These are phyloP conservation scores for Penicillium robsamsonii DNA, from an alignment of 495 filamentous ascomycete species.

Conservation along the genomic window DNA sequence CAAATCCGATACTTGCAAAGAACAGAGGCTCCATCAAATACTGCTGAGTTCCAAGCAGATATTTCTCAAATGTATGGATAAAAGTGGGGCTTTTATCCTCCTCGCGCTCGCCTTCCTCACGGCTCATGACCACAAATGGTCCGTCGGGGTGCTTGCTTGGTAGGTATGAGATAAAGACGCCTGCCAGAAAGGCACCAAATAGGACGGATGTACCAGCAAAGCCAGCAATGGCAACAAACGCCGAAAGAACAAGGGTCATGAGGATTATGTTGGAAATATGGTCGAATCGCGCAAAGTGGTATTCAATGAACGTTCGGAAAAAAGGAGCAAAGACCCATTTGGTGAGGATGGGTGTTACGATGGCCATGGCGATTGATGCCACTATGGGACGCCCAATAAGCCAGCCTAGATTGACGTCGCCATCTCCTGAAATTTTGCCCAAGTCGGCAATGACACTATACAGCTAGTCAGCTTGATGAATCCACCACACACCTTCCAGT, in stretches of 20 bases:
- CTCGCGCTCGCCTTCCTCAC: conserved; percentile 42
- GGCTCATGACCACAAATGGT: conserved; percentile 35
- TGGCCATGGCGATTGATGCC: conserved; percentile 55
- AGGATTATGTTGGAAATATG: conserved; percentile 37
- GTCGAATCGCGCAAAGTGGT: conserved; percentile 33
- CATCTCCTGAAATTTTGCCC: conserved; percentile 27
- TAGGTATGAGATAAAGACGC: conserved; percentile 53
- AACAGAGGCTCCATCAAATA: conserved; percentile 69
- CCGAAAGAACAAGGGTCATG: conserved; percentile 44
- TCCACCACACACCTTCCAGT: not conserved
- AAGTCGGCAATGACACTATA: conserved; percentile 49
- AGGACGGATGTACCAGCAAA: conserved; percentile 64
- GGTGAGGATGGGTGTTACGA: conserved; percentile 47
- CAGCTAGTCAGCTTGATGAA: conserved; percentile 2
- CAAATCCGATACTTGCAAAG: conserved; percentile 71
- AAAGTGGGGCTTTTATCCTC: conserved; percentile 37
- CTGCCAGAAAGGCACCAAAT: conserved; percentile 66
- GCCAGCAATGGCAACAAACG: conserved; percentile 49
- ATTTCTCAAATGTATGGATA: conserved; percentile 35
- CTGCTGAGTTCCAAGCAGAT: conserved; percentile 36
- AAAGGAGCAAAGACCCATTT: conserved; percentile 47
- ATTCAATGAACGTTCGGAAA: conserved; percentile 33
- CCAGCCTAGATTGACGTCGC: conserved; percentile 36
- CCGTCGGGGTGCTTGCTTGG: conserved; percentile 34
- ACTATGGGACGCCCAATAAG: conserved; percentile 54